Conservation (phyloP, 192 early-diverging fungal species). For the Dissophora globulifera region DNA sequence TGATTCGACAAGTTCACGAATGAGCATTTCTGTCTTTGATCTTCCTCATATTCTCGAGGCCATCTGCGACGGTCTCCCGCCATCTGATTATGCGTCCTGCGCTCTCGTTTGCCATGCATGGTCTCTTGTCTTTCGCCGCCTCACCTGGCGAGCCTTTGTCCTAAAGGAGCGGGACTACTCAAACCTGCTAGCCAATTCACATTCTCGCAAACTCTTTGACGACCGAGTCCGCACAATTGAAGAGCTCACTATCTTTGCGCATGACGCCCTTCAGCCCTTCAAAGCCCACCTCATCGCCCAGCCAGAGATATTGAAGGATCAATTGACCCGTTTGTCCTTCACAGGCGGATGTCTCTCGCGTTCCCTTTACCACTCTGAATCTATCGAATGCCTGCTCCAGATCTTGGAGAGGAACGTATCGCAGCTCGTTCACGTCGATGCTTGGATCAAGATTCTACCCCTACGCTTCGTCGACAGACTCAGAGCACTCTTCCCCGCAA, state of each 20-base stretch:
- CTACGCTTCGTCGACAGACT: neutral
- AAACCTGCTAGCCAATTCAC: neutral
- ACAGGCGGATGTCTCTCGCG: neutral
- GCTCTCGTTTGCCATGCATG: constrained; percentile 3
- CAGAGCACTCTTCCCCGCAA: neutral
- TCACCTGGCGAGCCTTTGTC: neutral
- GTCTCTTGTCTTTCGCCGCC: constrained; percentile 2
- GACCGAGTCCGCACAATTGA: neutral
- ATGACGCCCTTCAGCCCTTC: neutral
- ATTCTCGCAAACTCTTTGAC: neutral
- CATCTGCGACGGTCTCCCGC: neutral
- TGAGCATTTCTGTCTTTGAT: constrained; percentile 2
- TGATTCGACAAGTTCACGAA: too few species aligned
- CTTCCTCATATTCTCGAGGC: neutral
- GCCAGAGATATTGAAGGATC: neutral
- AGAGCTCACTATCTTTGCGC: neutral
- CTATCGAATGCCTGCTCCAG: neutral
- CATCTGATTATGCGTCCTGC: neutral
- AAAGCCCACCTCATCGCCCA: neutral
- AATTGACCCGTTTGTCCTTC: constrained; percentile 3
- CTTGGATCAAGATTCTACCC: neutral
- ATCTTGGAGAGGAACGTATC: neutral
- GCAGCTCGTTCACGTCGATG: neutral
- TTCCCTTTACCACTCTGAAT: neutral
- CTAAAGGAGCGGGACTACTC: neutral